A percentile compares a stretch with the other conserved stretches of the same genome.
These are phyloP conservation scores for Diaporthe sp. DNA, from an alignment of 2,329 filamentous ascomycete genomes.

Conservation along the genomic window DNA sequence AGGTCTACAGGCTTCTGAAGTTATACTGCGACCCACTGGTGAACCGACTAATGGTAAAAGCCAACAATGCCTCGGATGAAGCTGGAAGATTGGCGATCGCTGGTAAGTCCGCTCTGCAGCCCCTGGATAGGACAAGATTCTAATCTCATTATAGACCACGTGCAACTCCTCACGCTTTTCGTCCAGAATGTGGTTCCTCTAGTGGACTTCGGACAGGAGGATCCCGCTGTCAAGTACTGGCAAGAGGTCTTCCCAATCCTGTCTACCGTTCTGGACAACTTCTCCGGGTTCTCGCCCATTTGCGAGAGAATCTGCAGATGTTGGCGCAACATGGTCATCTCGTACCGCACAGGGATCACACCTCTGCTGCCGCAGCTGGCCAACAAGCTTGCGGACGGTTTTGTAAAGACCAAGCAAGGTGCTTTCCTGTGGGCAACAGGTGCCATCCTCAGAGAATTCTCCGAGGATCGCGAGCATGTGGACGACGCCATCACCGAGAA, in stretches of 20 bases:
- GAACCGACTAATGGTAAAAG: conserved; percentile 85
- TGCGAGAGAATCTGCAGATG: conserved; percentile 94
- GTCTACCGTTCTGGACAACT: conserved; percentile 88
- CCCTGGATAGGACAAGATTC: not conserved
- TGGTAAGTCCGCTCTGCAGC: conserved; percentile 61
- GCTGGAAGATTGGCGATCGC: conserved; percentile 85
- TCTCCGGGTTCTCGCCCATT: conserved; percentile 87
- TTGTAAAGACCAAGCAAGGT: conserved; percentile 87
- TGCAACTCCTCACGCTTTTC: conserved; percentile 93
- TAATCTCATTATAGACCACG: conserved; percentile 73
- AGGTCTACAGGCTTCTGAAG: conserved; percentile 89
- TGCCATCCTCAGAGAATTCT: conserved; percentile 95
- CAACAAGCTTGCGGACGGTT: conserved; percentile 88
- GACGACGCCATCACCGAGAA: conserved; percentile 84
- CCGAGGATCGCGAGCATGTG: conserved; percentile 88
- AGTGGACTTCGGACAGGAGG: conserved; percentile 78
- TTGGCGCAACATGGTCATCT: conserved; percentile 97
- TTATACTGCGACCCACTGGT: conserved; percentile 94
- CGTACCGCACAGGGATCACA: conserved; percentile 89
- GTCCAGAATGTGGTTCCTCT: conserved; percentile 83
- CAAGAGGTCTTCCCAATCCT: conserved; percentile 92
- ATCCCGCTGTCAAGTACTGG: conserved; percentile 96
- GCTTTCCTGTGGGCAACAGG: conserved; percentile 99
- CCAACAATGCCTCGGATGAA: conserved; percentile 85
- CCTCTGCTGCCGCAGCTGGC: conserved; percentile 88